A percentile compares a stretch with the other conserved stretches of the same genome.
phyloP scores from a whole-genome alignment of 495 filamentous ascomycete genomes.

The Penicillium paradoxum region DNA sequence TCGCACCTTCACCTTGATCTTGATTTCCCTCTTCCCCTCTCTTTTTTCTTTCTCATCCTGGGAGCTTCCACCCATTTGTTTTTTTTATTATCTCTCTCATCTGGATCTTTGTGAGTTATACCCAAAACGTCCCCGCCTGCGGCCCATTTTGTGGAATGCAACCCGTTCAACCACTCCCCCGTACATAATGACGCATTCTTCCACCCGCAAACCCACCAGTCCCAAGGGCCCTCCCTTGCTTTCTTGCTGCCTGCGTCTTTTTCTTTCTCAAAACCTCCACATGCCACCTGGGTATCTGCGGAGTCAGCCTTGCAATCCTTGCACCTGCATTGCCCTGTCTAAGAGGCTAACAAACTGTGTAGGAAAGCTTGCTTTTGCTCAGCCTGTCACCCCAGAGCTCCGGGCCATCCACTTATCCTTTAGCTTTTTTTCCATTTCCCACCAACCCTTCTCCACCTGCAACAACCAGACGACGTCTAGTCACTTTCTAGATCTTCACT shows the following conservation, averaged over 20 bases:
- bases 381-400: slow-evolving; percentile 14
- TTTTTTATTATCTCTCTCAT: background rate
- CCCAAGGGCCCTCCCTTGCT: slow-evolving; percentile 9
- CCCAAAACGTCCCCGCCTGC: background rate
- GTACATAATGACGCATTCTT: slow-evolving; percentile 42
- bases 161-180: slow-evolving; percentile 17
- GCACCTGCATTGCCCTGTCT: slow-evolving; percentile 4
- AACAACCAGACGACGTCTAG: background rate
- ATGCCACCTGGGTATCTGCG: slow-evolving; percentile 17
- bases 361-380: slow-evolving; percentile 19
- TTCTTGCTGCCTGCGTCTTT: slow-evolving; percentile 13
- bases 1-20: background rate
- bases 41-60: slow-evolving; percentile 2
- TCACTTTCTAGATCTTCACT: background rate
- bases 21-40: background rate
- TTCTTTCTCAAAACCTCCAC: slow-evolving; percentile 15
- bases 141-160: slow-evolving; percentile 6
- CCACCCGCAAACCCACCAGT: slow-evolving; percentile 19
- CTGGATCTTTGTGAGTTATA: background rate
- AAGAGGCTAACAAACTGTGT: slow-evolving; percentile 18
- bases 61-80: background rate
- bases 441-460: slow-evolving; percentile 2
- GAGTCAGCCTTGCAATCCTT: slow-evolving; percentile 18
- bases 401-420: slow-evolving; percentile 4
- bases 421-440: background rate